Conservation (phyloP, 2,329 filamentous ascomycete species). For the Cordyceps cicadae region DNA sequence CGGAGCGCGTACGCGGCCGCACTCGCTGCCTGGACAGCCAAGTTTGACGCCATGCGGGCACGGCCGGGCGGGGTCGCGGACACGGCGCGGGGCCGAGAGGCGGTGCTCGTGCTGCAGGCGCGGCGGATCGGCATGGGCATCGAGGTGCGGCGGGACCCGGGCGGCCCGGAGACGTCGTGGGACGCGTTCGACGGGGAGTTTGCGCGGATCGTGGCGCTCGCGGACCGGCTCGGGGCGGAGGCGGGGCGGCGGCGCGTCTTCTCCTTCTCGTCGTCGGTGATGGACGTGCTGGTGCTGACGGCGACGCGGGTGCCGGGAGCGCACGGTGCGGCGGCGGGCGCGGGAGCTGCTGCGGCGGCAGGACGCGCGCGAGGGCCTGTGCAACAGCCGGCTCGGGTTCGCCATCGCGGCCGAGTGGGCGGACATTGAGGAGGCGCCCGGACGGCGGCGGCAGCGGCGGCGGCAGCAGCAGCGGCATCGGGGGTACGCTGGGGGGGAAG, state of each 20-base stretch:
- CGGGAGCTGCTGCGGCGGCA: neutral
- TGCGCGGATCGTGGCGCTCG: neutral
- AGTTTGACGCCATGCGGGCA: neutral
- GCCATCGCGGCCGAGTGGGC: neutral
- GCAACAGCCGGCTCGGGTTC: neutral
- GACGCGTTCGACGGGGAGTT: neutral
- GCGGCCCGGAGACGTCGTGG: neutral
- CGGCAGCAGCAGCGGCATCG: too few relatives aligned
- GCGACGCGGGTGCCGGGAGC: neutral
- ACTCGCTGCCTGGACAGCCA: neutral
- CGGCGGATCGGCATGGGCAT: neutral
- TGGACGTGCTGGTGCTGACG: neutral
- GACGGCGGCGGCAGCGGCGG: neutral
- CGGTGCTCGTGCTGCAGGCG: neutral
- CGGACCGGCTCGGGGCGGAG: neutral
- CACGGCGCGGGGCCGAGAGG: neutral
- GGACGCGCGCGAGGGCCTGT: neutral
- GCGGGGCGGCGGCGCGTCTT: neutral
- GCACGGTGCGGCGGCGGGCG: neutral
- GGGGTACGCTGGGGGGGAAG: neutral
- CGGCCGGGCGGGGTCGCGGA: neutral
- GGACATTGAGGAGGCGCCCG: neutral
- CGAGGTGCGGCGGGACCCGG: neutral
- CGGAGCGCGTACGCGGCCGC: neutral
- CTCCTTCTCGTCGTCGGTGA: conserved; percentile 4